Base-by-base conservation (phyloP, 2,329 filamentous ascomycete genomes). In the Sordariomycetes sp. region DNA sequence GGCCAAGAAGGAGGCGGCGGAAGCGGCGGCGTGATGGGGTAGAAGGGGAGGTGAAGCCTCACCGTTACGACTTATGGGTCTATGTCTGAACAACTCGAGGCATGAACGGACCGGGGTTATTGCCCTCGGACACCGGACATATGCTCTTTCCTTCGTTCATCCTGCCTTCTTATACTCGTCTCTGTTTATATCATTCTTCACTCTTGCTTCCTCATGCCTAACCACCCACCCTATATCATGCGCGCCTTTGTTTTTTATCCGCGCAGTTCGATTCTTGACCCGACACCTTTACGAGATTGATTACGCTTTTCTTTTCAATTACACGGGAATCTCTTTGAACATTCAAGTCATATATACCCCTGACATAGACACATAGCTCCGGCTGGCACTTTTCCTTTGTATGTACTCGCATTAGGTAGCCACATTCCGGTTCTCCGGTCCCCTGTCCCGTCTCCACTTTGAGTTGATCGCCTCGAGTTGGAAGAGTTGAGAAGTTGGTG, bases 51-150 rank as follows among this genome's bases (percentile, higher is more conserved):
- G 36, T 25, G n/a, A 42, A 25, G n/a, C 17, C 34, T 56, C 54
- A 56, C 50, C 39, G 35, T 56, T 28, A 56, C 36, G 54, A 48
- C 32, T 56, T 56, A 56, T 42, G 54, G 54, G 39, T 50, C 50
- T 20, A 51, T 32, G 50, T 42, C 25, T 55, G 22, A 50, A 55
- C 53, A 55, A 48, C 32, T 54, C 17, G 36, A 50, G 3, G 45
- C n/a, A 6, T 22, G 45, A 7, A 24, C 12, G n/a, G n/a, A 50
- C 20, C 17, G 45, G 20, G 12, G 45, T 22, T 24, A 24, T 7
- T 20, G 5, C 22, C 22, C n/a, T 20, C 10, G n/a, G 20, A 12
- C 24, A 20, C 45, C 45, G 45, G 45, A 50, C 24, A 22, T 13
- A 24, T 24, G 10, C 45, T 50, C 45, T 45, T n/a, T 17, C n/a